phyloP scores from a whole-genome alignment of 2,329 filamentous ascomycete genomes.

The Pseudopithomyces maydicus region DNA sequence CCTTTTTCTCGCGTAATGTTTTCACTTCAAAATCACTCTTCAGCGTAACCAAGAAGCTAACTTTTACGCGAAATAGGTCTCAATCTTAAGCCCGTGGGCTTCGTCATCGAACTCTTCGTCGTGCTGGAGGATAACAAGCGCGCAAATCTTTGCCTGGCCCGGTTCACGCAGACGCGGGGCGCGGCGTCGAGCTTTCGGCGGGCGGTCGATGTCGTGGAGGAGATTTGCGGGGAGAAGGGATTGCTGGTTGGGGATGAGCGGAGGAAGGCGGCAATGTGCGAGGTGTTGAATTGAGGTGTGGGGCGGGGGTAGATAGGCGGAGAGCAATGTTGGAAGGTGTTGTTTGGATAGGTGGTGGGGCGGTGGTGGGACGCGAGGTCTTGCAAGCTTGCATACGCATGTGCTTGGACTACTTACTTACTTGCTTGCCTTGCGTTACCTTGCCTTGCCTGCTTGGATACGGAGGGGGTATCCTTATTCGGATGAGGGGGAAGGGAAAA shows the following conservation, averaged over 20 bases:
- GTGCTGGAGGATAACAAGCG: constrained; percentile 84
- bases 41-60: constrained; percentile 15
- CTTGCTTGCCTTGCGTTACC: no score
- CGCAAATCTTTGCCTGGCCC: constrained; percentile 76
- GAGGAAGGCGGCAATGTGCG: constrained; percentile 51
- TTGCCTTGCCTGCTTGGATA: no score
- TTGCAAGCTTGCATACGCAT: no score
- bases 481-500: no score
- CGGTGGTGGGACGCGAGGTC: no score
- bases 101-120: constrained; percentile 85
- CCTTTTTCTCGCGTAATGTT: constrained; percentile 25
- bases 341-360: no score
- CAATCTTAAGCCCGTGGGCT: constrained; percentile 83
- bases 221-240: constrained; percentile 67
- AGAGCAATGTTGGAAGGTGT: no score
- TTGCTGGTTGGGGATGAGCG: constrained; percentile 68
- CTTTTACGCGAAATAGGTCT: constrained; percentile 61
- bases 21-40: constrained; percentile 3
- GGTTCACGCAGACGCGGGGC: constrained; percentile 89
- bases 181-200: constrained; percentile 87
- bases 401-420: no score
- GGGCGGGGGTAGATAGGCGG: neutral
- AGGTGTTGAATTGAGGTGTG: constrained; percentile 43
- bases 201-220: constrained; percentile 77
- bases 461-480: no score